Base-by-base conservation (phyloP, 352 stramenopile species). In the Plasmopara viticola region DNA sequence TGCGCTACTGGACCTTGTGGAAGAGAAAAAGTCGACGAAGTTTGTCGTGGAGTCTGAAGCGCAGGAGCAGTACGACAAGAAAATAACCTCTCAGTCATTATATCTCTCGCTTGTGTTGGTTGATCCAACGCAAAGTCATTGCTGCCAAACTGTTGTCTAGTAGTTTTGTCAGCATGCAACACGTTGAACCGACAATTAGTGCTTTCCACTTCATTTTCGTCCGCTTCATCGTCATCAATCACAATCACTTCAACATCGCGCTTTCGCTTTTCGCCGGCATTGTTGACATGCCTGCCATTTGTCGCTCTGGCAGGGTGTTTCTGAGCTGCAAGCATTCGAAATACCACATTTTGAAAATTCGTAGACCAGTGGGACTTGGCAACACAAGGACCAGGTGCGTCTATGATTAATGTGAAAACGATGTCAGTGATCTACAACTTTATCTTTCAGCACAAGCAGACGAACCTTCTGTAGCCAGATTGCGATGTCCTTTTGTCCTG, bases 221-320 rank as follows among this genome's bases (percentile, higher is more conserved):
- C 47, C n/a, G 25, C 38, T 20, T 58, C 37, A 2, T 71, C 66
- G 4, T 74, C 68, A 42, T 86, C 72, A 37, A 90, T 72, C 29
- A 68, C 64, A 28, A 90, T 87, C 28, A 86, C 61, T 50, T 90
- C 78, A 25, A 68, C 39, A n/a, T 69, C 50, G 13, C 75, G 68
- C 45, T 86, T 86, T 8, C 74, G 71, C 45, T 86, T 86, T 25
- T 49, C 60, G 18, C 60, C 41, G 4, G 51, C 44, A 12, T 5
- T 53, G 18, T 44, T 29, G 28, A 29, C 35, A 38, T 18, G 42
- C n/a, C 6, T 56, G 4, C 28, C 46, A 34, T 51, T 40, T 29
- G 25, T 31, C 18, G 8, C 17, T 45, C 15, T n/a, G 45, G n/a
- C n/a, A 9, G 35, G 43, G 10, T 55, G 35, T 25, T 54, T 56